Percentiles rank a stretch among this genome's conserved stretches.
Evolutionary conservation across 2,329 filamentous ascomycete genomes (phyloP).

Genomic region (Curvularia sp.): DNA sequence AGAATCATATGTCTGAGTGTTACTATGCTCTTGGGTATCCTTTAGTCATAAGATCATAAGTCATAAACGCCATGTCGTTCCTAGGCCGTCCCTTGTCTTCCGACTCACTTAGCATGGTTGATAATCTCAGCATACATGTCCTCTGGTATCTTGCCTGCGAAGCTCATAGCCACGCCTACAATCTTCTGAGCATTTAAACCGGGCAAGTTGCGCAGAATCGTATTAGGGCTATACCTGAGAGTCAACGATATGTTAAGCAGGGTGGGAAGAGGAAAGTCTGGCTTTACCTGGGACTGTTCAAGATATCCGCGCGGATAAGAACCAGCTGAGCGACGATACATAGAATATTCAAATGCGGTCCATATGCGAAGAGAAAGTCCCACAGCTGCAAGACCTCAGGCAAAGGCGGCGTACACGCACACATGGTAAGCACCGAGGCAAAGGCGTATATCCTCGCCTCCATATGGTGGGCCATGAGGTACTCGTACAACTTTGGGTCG

Average conservation of each 20-base stretch:
- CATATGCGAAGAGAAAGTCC: conserved; percentile 98
- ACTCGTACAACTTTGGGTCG: conserved; percentile 83
- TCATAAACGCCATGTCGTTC: conserved; percentile 10
- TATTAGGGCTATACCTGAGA: conserved; percentile 75
- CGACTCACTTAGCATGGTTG: conserved; percentile 74
- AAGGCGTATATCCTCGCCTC: conserved; percentile 96
- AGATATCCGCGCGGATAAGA: conserved; percentile 81
- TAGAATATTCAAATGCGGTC: conserved; percentile 90
- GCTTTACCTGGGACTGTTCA: conserved; percentile 80
- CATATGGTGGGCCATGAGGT: conserved; percentile 85
- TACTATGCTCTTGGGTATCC: conserved; percentile 13
- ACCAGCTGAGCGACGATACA: conserved; percentile 97
- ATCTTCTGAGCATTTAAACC: conserved; percentile 82
- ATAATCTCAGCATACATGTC: conserved; percentile 92
- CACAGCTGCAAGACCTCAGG: conserved; percentile 92
- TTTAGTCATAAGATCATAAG: conserved; percentile 17
- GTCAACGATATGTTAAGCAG: conserved; percentile 18
- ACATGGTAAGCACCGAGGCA: conserved; percentile 90
- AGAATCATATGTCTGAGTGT: neutral
- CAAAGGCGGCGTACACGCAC: conserved; percentile 92
- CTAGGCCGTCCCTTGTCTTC: neutral
- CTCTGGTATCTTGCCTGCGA: conserved; percentile 88
- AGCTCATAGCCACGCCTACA: conserved; percentile 82
- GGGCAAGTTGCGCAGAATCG: conserved; percentile 86
- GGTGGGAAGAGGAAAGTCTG: neutral